Base-by-base conservation (phyloP, 805 yeast genomes). In the Schizosaccharomyces osmophilus region DNA sequence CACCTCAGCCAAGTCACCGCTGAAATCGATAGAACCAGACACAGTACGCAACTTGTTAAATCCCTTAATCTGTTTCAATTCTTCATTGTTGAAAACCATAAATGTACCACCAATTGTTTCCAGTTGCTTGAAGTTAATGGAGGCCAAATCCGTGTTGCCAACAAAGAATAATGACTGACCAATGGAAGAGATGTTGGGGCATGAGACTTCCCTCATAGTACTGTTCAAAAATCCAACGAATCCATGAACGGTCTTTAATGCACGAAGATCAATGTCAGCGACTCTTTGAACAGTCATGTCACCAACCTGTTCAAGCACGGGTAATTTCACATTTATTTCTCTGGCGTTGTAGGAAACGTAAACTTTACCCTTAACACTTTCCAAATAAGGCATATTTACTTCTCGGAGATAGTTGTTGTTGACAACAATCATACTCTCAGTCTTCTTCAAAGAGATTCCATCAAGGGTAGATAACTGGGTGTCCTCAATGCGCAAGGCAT, bases 291-390 rank as follows among this genome's bases (percentile, higher is more conserved):
- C 80, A 65, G 87, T 82, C 69, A 93, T 76, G 80, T 87, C 84
- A 80, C 85, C 84, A 65, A 95, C 97, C 83, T 88, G 79, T 66
- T 78, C 68, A 73, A 93, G 82, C 68, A 78, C 72, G 59, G 75
- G 74, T 65, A 75, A 68, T 59, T 68, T 62, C 48, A 73, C 75
- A 73, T 83, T 82, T 66, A 89, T 87, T 64, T 79, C 75, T 64
- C 82, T 82, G 71, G 95, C 85, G 78, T 93, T 93, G 78, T 79
- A 85, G 65, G 95, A 82, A 71, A 93, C 82, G 68, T 83, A 81
- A 68, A 93, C 78, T 64, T 82, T 72, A 15, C 22, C n/a, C 71
- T 80, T 81, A 64, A 90, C 79, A 63, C 84, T 74, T 73, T 82
- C 74, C 71, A 90, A 79, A 65, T 80, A 80, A 61, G 93, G 82